Evolutionary conservation across 2,329 filamentous ascomycete genomes (phyloP), one percentile per base, ranked within the genome.

Genomic region (Pestalotiopsis sp.): DNA sequence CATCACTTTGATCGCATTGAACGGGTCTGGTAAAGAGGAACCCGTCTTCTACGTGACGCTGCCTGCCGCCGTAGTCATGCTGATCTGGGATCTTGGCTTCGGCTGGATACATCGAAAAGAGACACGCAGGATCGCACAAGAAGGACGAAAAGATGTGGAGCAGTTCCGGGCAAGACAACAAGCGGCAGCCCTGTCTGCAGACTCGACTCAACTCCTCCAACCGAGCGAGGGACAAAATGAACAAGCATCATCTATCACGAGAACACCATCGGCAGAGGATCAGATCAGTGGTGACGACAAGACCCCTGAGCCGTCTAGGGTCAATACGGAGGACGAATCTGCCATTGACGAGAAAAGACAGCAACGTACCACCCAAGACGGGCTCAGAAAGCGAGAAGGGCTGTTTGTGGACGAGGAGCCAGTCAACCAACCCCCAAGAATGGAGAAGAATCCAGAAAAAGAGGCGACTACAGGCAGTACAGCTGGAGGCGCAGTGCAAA

Each of bases 21-120:
- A 93, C 65, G 91, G 91, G 2, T 82, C 77, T 0, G 83, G 79
- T 0, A 80, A 84, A 0, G 82, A 88, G 49, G 81, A 84, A 59
- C 90, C 87, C 0, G 90, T 93, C 0, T 93, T 86, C 70, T 93
- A 85, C 80, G 87, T 93, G 0, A 93, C 91, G 0, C 74, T 92
- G 2, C 92, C 92, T 1, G 92, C 89, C 0, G 91, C 91, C 0
- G 82, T 89, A 36, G 79, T 93, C 65, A 91, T 92, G 87, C 87
- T 93, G 59, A 87, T 84, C 72, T 93, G 90, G 85, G 91, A 94
- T 72, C 52, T 93, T 5, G 79, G 72, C 0, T 89, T 85, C 69
- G 92, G 91, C 0, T 93, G 91, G 91, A 73, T 83, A 1, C 82
- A 90, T 73, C 84, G 91, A 2, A 75, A 89, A 3, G 86, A 91